Base-by-base conservation (phyloP, 768 basidiomycete genomes). In the Austroboletus festivus region DNA sequence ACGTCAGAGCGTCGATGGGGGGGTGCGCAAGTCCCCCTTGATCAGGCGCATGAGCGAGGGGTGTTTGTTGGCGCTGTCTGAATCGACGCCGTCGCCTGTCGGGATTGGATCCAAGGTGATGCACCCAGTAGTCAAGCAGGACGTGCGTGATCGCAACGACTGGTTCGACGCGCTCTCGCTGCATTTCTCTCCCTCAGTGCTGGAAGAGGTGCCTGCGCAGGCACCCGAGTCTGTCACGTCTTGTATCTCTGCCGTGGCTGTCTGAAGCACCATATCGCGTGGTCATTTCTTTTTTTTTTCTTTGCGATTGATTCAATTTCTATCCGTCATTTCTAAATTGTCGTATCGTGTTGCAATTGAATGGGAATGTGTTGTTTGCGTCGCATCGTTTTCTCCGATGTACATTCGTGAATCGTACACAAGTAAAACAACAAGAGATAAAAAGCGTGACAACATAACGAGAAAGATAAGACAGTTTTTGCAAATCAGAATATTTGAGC, bases 141-240 rank as follows among this genome's bases (percentile, higher is more conserved):
- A 38, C 13, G 44, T 28, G 12, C 8, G 31, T 24, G 28, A 13
- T 8, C 16, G 42, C 43, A 50, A 41, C 39, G 58, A 59, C 18
- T 59, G 54, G 58, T 47, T 59, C 34, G 58, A 59, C 2, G 51
- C 46, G 16, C 58, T 59, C 24, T 60, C 58, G 24, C 24, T 59
- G 8, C 47, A 16, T 1, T 51, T 47, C 42, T 24, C 46, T 35
- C 23, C 52, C 0, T n/a, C n/a, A n/a, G 50, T 49, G 20, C 23
- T 23, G 33, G 35, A 19, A n/a, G 52, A 38, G 3, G 8, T 16
- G 23, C 10, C 16, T 10, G 39, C 12, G 7, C 9, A 41, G 8
- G 19, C 15, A 11, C 21, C 22, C 3, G 28, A 18, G 20, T 19
- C 18, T n/a, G 5, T 5, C 26, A 11, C 11, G 11, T 5, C 26